Conservation (phyloP, 2,329 filamentous ascomycete species). For the Gyromitra esculenta region DNA sequence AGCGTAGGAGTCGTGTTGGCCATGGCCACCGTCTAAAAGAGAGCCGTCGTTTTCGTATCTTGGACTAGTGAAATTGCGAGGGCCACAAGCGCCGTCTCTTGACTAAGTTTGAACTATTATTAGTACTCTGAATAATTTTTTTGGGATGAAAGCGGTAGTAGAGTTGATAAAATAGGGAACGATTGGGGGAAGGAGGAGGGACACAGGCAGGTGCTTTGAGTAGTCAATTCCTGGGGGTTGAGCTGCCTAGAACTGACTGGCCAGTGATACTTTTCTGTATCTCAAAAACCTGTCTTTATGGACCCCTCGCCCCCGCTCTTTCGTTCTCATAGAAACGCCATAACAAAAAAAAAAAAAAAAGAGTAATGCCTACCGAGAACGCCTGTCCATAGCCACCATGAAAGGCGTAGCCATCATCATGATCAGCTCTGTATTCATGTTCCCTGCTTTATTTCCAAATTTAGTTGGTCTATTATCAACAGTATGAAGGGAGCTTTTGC, state of each 20-base stretch:
- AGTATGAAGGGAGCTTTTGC: slow-evolving; percentile 1
- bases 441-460: not conserved
- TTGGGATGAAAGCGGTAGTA: not conserved
- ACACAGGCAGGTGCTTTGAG: not conserved
- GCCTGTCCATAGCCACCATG: slow-evolving; percentile 40
- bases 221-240: not conserved
- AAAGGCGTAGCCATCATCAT: slow-evolving; percentile 12
- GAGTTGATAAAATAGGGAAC: not conserved
- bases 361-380: slow-evolving; percentile 29
- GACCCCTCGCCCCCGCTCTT: too few relatives aligned
- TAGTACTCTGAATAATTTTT: not conserved
- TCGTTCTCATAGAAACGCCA: not conserved
- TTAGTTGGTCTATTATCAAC: not conserved
- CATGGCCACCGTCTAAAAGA: slow-evolving; percentile 1
- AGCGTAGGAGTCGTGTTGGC: slow-evolving; percentile 31
- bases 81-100: not conserved
- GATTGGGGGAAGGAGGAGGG: too few relatives aligned
- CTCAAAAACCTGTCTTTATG: not conserved
- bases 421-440: not conserved
- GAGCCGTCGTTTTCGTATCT: slow-evolving; percentile 11
- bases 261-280: not conserved
- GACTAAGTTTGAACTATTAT: not conserved
- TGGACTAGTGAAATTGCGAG: slow-evolving; percentile 7
- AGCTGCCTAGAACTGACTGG: not conserved
- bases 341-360: not conserved